Evolutionary conservation across 2,329 filamentous ascomycete species (phyloP), one percentile per base, ranked within the genome.

Genomic region (Fusarium burgessii): DNA sequence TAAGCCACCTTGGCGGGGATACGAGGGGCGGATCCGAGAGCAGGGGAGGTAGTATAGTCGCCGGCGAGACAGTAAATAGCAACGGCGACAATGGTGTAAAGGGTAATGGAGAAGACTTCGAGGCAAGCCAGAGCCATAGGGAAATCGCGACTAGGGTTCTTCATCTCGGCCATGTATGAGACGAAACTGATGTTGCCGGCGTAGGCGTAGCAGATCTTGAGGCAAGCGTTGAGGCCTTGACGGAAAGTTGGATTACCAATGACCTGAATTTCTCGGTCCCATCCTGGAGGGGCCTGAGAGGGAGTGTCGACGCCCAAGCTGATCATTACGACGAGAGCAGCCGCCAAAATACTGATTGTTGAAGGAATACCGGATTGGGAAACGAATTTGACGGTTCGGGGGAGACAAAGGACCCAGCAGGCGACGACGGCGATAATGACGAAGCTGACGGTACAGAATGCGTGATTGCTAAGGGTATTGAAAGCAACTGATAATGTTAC

Each of bases 401-500:
- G 90, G 12, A 92, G 82, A 2, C 90, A 92, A 66, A 86, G 87
- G 13, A 88, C 63, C 76, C 86, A 91, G 4, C 86, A 89, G 27
- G 90, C 83, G 27, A 90, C 78, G 2, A 88, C 87, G 3, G 89
- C 85, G 49, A 92, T 85, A n/a, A 87, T 84, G 14, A 88, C 86
- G 77, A 91, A 92, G 42, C 82, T 84, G 55, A 92, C 86, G 0
- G 90, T 92, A 80, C 90, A 92, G 7, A 89, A 76, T 5, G 83
- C 81, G 74, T 90, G 86, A 56, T 84, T 82, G 17, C 86, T 87
- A 75, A 92, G 89, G 20, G 89, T 91, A 78, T 92, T 92, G 67
- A 91, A 84, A 65, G 90, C 91, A 71, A 90, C 87, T 14, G 89
- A 87, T 40, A 90, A 88, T 6, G 89, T 87, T 49, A 92, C 82